Percentiles rank a stretch among this genome's conserved stretches.
Conservation (phyloP, 371 early-diverging fungal species). For the Choanephora cucurbitarum region DNA sequence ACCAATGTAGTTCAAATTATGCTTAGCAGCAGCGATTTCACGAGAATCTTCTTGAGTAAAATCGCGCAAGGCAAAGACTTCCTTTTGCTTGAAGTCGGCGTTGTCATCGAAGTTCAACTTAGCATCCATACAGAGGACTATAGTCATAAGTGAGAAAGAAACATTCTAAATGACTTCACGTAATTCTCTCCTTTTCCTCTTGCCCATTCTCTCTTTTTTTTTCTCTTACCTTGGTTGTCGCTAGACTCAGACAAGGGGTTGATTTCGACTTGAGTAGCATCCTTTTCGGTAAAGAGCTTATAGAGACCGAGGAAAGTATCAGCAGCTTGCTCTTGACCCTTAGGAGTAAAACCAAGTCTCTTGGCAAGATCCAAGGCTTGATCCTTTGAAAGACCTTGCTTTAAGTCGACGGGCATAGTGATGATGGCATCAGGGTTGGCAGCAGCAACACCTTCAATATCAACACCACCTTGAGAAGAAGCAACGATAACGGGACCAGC, state of each 20-base stretch:
- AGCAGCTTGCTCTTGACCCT: conserved; percentile 83
- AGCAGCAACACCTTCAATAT: conserved; percentile 95
- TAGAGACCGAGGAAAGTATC: conserved; percentile 91
- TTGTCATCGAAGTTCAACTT: conserved; percentile 98
- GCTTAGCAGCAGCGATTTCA: conserved; percentile 96
- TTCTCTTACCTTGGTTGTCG: conserved; percentile 75
- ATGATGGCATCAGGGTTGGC: conserved; percentile 94
- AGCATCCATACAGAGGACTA: conserved; percentile 60
- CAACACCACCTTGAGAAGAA: conserved; percentile 96
- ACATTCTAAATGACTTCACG: background rate
- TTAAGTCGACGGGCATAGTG: conserved; percentile 79
- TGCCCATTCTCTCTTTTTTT: background rate
- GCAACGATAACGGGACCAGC: conserved; percentile 95
- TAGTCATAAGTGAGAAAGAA: background rate
- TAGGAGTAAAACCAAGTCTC: conserved; percentile 87
- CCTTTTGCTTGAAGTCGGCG: conserved; percentile 96
- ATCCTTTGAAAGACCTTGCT: conserved; percentile 64
- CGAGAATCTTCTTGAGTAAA: conserved; percentile 95
- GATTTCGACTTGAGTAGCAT: conserved; percentile 97
- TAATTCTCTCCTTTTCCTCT: too few species aligned
- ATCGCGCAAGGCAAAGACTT: conserved; percentile 87
- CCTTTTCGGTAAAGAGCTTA: conserved; percentile 95
- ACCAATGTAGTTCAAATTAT: conserved; percentile 98
- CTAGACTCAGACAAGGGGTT: conserved; percentile 95
- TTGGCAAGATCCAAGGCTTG: conserved; percentile 70